Conservation (phyloP, 768 basidiomycete genomes). For the Strobilomyces dryophilus region DNA sequence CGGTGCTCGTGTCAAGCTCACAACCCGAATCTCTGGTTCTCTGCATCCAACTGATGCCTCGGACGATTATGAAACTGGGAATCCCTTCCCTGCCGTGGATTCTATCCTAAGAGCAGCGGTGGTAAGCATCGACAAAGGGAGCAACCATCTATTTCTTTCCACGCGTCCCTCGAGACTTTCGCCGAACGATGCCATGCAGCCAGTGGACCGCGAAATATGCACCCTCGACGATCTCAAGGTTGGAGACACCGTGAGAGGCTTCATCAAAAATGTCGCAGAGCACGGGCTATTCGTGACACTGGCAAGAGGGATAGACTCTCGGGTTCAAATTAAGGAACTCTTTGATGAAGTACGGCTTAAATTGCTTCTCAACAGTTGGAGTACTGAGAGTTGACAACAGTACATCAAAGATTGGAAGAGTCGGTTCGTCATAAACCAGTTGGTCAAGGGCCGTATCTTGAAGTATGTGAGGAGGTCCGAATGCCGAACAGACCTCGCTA, state of each 20-base stretch:
- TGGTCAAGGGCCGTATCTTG: conserved; percentile 83
- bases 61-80: conserved; percentile 69
- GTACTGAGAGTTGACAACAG: conserved; percentile 37
- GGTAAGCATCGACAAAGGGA: conserved; percentile 60
- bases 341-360: conserved; percentile 66
- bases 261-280: conserved; percentile 83
- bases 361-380: background rate
- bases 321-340: conserved; percentile 89
- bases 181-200: conserved; percentile 41
- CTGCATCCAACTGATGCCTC: conserved; percentile 77
- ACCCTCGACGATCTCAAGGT: conserved; percentile 56
- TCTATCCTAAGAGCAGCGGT: conserved; percentile 69
- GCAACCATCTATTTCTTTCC: conserved; percentile 73
- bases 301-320: conserved; percentile 79
- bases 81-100: conserved; percentile 56
- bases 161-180: conserved; percentile 70
- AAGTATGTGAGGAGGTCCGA: conserved; percentile 42
- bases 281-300: conserved; percentile 88
- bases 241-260: conserved; percentile 79
- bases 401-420: conserved; percentile 96
- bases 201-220: conserved; percentile 70
- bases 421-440: conserved; percentile 71
- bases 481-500: conserved; percentile 1
- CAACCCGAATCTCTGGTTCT: conserved; percentile 64
- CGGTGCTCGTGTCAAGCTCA: conserved; percentile 76